Evolutionary conservation across 441 rosid species (phyloP).

Genomic region (Gossypium aridum): DNA sequence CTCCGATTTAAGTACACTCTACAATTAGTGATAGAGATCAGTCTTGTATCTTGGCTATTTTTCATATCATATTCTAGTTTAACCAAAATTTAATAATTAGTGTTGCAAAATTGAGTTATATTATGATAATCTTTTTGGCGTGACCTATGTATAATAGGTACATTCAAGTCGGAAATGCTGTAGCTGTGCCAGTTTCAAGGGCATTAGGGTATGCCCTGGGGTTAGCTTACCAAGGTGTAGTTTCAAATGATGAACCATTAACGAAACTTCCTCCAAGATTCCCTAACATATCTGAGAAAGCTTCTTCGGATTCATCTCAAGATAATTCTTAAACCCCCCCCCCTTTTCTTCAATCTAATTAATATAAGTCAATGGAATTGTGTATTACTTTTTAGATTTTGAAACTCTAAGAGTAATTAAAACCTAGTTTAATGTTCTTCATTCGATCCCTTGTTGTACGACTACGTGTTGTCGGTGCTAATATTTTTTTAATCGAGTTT

Average conservation of each 20-base stretch:
- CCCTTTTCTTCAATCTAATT: background rate
- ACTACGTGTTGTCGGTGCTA: too few species aligned
- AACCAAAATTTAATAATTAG: background rate
- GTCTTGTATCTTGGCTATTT: too few species aligned
- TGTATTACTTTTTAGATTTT: background rate
- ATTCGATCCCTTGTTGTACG: too few species aligned
- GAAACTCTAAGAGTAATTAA: background rate
- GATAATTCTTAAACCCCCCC: background rate
- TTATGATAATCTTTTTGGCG: too few species aligned
- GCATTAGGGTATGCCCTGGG: slow-evolving; percentile 59
- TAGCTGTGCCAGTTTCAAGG: slow-evolving; percentile 64
- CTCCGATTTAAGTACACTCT: too few species aligned
- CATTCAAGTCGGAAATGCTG: slow-evolving; percentile 70
- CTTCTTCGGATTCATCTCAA: background rate
- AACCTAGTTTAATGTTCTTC: too few species aligned
- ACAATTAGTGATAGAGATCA: too few species aligned
- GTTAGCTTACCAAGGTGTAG: slow-evolving; percentile 30
- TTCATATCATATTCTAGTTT: too few species aligned
- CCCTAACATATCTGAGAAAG: slow-evolving; percentile 5
- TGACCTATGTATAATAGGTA: slow-evolving; percentile 26
- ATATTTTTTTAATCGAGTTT: too few species aligned
- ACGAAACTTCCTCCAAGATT: slow-evolving; percentile 31
- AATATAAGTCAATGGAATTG: background rate
- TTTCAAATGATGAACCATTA: slow-evolving; percentile 22
- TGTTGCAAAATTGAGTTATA: background rate